A percentile compares a stretch with the other conserved stretches of the same genome.
These are phyloP conservation scores for Calonectria honghensis DNA, from an alignment of 2,329 filamentous ascomycete species.

Conservation along the genomic window DNA sequence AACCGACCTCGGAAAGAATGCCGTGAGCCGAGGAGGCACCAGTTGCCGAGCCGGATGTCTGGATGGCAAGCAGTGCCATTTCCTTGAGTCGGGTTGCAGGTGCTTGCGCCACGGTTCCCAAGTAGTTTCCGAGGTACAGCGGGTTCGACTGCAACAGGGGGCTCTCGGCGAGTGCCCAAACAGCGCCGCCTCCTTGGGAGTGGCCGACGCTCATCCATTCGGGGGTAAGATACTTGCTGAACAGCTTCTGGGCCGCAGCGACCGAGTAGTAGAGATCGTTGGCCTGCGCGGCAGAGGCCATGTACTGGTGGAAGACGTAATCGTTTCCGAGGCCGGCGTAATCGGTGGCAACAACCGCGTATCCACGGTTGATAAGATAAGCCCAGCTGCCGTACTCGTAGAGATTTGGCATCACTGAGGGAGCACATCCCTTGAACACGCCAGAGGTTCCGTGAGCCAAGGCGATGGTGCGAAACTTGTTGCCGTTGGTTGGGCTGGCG, in stretches of 20 bases:
- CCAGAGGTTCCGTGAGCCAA: constrained; percentile 47
- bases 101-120: constrained; percentile 8
- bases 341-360: constrained; percentile 49
- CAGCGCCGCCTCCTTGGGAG: constrained; percentile 11
- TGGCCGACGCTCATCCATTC: constrained; percentile 21
- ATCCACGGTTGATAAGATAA: constrained; percentile 35
- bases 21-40: background rate
- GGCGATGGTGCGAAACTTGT: constrained; percentile 35
- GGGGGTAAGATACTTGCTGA: background rate
- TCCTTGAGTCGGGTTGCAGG: constrained; percentile 1
- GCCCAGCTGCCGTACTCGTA: constrained; percentile 46
- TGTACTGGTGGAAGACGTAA: background rate
- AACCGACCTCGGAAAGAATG: constrained; percentile 10
- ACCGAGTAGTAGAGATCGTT: background rate
- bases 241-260: constrained; percentile 8
- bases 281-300: background rate
- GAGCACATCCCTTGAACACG: constrained; percentile 42
- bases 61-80: constrained; percentile 2
- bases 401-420: constrained; percentile 39
- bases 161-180: constrained; percentile 10
- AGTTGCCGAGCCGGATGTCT: background rate
- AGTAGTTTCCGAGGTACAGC: background rate
- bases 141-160: background rate
- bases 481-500: background rate
- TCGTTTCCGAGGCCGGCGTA: constrained; percentile 24